A percentile compares a stretch with the other conserved stretches of the same genome.
These are phyloP conservation scores for Phlegmacium glaucopus DNA, from an alignment of 768 basidiomycete genomes.

Conservation along the genomic window DNA sequence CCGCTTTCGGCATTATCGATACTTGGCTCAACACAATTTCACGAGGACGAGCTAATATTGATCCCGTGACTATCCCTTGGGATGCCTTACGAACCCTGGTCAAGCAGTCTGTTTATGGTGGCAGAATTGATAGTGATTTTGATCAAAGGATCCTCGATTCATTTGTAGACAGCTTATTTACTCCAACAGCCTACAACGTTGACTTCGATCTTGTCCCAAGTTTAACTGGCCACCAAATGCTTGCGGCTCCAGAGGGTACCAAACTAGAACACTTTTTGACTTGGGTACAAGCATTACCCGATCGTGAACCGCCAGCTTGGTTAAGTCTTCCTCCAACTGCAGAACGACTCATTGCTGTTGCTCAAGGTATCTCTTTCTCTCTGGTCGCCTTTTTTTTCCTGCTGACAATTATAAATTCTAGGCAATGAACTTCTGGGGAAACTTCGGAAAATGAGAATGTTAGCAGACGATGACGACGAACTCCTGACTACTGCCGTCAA, in stretches of 20 bases:
- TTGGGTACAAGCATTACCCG: constrained; percentile 89
- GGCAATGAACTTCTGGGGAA: constrained; percentile 82
- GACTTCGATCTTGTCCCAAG: constrained; percentile 87
- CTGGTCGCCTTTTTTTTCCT: neutral
- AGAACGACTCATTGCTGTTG: constrained; percentile 86
- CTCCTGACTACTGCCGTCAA: constrained; percentile 54
- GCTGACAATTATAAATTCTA: constrained; percentile 25
- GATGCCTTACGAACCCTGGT: constrained; percentile 89
- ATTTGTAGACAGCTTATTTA: constrained; percentile 91
- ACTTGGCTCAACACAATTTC: constrained; percentile 79
- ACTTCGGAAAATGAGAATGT: constrained; percentile 88
- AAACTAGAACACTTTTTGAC: constrained; percentile 86
- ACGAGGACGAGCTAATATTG: constrained; percentile 87
- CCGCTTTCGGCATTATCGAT: constrained; percentile 90
- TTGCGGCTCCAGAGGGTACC: constrained; percentile 86
- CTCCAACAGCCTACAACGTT: constrained; percentile 83
- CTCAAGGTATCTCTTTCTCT: constrained; percentile 61
- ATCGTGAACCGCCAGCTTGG: constrained; percentile 94
- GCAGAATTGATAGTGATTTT: constrained; percentile 90
- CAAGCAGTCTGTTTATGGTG: constrained; percentile 96
- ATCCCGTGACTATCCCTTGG: constrained; percentile 93
- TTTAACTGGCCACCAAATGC: constrained; percentile 48
- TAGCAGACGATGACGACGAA: constrained; percentile 88
- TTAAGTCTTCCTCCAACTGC: constrained; percentile 90
- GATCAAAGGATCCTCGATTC: constrained; percentile 91